A percentile compares a stretch with the other conserved stretches of the same genome.
Evolutionary conservation across 768 basidiomycete species (phyloP).

Genomic region (Suillus ampliporus): DNA sequence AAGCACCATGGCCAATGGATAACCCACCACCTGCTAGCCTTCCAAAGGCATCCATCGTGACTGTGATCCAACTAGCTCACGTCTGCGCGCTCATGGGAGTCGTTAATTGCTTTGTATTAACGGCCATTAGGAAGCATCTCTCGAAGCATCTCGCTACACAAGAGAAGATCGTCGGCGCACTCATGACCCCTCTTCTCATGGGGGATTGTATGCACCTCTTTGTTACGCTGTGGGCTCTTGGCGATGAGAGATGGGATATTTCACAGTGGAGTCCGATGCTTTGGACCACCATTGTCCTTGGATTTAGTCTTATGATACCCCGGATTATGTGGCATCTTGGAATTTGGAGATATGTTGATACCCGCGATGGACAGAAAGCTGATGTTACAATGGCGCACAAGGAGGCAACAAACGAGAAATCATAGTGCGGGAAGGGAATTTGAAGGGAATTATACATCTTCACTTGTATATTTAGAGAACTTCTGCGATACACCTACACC

Average conservation of each 20-base stretch:
- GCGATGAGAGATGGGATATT: slow-evolving; percentile 69
- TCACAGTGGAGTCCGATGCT: slow-evolving; percentile 70
- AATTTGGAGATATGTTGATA: slow-evolving; percentile 73
- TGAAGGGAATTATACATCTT: slow-evolving; percentile 22
- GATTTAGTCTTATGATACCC: slow-evolving; percentile 69
- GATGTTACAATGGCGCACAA: background rate
- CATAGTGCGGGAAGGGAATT: background rate
- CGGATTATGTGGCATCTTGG: slow-evolving; percentile 78
- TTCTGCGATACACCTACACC: slow-evolving; percentile 12
- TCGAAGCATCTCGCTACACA: slow-evolving; percentile 63
- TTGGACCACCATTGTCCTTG: slow-evolving; percentile 68
- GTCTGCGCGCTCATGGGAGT: slow-evolving; percentile 77
- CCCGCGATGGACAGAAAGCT: slow-evolving; percentile 51
- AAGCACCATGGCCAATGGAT: slow-evolving; percentile 72
- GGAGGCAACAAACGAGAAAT: background rate
- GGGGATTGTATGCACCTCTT: slow-evolving; percentile 72
- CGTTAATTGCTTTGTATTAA: slow-evolving; percentile 70
- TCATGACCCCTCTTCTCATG: slow-evolving; percentile 70
- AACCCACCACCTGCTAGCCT: slow-evolving; percentile 52
- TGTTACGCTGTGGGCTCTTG: slow-evolving; percentile 76
- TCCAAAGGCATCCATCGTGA: slow-evolving; percentile 68
- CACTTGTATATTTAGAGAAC: slow-evolving; percentile 22
- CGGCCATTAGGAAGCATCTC: slow-evolving; percentile 64
- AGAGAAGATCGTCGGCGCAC: slow-evolving; percentile 69
- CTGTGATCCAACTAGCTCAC: slow-evolving; percentile 76